Evolutionary conservation across 2,329 filamentous ascomycete genomes (phyloP).

Genomic region (Phialophora chinensis): DNA sequence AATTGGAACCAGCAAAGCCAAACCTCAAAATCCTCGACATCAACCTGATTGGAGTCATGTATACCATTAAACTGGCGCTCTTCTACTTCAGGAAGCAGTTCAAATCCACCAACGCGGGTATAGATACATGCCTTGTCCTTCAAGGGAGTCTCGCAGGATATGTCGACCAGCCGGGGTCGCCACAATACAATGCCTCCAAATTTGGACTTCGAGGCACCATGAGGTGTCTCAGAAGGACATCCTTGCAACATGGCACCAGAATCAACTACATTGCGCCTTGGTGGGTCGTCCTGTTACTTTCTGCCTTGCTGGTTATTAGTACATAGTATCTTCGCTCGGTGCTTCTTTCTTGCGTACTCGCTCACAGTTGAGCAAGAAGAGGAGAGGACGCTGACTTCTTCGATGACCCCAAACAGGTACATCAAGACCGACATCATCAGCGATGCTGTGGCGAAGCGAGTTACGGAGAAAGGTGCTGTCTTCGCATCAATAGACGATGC

Average conservation of each 20-base stretch:
- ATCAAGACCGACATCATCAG: neutral
- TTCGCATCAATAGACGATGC: neutral
- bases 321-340: too few species aligned
- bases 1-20: constrained; percentile 20
- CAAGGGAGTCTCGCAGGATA: neutral
- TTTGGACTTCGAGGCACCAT: constrained; percentile 55
- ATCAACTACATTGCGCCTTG: constrained; percentile 57
- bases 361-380: too few species aligned
- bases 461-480: neutral
- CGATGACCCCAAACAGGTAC: neutral
- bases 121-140: neutral
- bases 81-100: constrained; percentile 44
- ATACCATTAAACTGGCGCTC: constrained; percentile 46
- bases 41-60: constrained; percentile 45
- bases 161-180: constrained; percentile 29
- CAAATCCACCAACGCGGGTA: neutral
- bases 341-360: neutral
- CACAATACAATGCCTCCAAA: constrained; percentile 53
- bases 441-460: neutral
- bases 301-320: neutral
- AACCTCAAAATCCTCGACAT: constrained; percentile 45
- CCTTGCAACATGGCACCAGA: constrained; percentile 50
- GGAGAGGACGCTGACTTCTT: neutral
- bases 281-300: constrained; percentile 40
- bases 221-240: constrained; percentile 48